Evolutionary conservation across 164 flowering plant genomes (phyloP).

Genomic region (Kalanchoe fedtschenkoi): DNA sequence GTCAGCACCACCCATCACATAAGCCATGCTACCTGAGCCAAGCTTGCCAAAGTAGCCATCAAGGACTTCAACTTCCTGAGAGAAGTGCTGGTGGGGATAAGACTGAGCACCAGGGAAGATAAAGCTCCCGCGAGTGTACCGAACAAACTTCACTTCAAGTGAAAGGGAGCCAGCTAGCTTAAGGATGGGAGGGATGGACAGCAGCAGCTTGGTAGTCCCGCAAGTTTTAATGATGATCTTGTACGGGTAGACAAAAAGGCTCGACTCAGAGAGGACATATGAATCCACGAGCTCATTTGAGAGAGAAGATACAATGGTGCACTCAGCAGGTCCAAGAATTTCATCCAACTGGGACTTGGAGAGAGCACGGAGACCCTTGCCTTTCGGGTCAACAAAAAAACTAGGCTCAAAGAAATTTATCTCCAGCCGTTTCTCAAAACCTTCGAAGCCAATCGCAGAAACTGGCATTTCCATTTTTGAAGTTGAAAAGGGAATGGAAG

Average conservation of each 20-base stretch:
- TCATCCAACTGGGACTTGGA: slow-evolving; percentile 57
- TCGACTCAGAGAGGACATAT: slow-evolving; percentile 81
- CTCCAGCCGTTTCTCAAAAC: slow-evolving; percentile 84
- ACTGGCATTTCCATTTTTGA: slow-evolving; percentile 31
- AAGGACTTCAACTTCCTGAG: slow-evolving; percentile 68
- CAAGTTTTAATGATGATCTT: slow-evolving; percentile 81
- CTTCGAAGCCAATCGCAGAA: slow-evolving; percentile 89
- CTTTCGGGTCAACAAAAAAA: slow-evolving; percentile 44
- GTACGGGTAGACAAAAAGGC: slow-evolving; percentile 76
- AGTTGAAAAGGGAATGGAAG: slow-evolving; percentile 3
- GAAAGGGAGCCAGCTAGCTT: slow-evolving; percentile 40
- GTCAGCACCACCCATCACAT: slow-evolving; percentile 38
- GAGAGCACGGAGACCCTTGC: slow-evolving; percentile 52
- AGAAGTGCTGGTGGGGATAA: slow-evolving; percentile 68
- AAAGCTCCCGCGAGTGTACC: slow-evolving; percentile 77
- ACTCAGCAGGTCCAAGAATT: slow-evolving; percentile 61
- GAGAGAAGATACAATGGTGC: slow-evolving; percentile 68
- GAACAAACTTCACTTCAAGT: slow-evolving; percentile 44
- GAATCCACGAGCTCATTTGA: slow-evolving; percentile 61
- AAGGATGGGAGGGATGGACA: slow-evolving; percentile 62
- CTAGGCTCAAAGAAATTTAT: slow-evolving; percentile 50
- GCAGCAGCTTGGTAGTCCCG: slow-evolving; percentile 75
- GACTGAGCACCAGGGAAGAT: slow-evolving; percentile 69
- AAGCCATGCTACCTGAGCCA: slow-evolving; percentile 40
- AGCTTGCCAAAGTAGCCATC: slow-evolving; percentile 47